A percentile compares a stretch with the other conserved stretches of the same genome.
Conservation (phyloP, 352 stramenopile species). For the Globisporangium cederbergense region DNA sequence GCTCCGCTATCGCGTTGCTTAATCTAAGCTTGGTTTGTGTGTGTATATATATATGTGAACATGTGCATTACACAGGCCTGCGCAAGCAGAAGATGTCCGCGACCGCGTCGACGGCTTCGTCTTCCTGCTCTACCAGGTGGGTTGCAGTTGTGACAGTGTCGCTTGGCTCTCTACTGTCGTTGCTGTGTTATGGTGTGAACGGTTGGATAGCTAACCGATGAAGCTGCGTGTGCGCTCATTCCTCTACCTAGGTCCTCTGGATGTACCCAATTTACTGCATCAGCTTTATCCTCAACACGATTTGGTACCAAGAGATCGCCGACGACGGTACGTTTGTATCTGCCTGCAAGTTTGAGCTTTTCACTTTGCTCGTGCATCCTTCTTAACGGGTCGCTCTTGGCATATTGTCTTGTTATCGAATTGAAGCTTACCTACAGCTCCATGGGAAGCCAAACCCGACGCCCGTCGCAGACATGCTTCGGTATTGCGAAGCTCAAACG, state of each 20-base stretch:
- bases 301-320: constrained; percentile 90
- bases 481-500: constrained; percentile 28
- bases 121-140: constrained; percentile 82
- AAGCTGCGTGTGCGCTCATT: background rate
- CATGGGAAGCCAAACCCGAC: constrained; percentile 77
- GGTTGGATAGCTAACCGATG: background rate
- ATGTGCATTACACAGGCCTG: constrained; percentile 25
- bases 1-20: background rate
- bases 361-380: background rate
- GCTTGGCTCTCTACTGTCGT: background rate
- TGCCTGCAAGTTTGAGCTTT: background rate
- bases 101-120: constrained; percentile 81
- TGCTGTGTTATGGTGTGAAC: background rate
- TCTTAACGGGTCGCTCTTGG: background rate
- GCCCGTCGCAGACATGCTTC: constrained; percentile 83
- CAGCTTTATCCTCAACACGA: constrained; percentile 90
- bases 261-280: constrained; percentile 92
- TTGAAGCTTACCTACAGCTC: constrained; percentile 69
- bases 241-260: constrained; percentile 58
- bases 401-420: background rate
- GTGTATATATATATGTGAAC: background rate
- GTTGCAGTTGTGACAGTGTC: background rate
- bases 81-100: constrained; percentile 66
- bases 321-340: constrained; percentile 58
- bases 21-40: background rate